Evolutionary conservation across 805 yeast genomes (phyloP), one percentile per base, ranked within the genome.

Genomic region (Kuraishia molischiana): DNA sequence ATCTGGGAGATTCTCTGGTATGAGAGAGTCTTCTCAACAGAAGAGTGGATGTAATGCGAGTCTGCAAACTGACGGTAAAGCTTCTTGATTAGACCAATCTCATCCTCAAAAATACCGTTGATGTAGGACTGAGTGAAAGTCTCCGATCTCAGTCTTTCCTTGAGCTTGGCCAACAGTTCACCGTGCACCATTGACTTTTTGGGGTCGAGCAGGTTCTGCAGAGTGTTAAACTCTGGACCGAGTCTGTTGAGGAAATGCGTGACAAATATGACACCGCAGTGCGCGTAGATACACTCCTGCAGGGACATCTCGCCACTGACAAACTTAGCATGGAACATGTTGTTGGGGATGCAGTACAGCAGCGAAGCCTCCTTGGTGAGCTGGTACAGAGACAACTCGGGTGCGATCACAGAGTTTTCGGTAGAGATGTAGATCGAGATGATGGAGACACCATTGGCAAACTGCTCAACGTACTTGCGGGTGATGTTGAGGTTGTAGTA

Each of bases 241-340:
- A 90, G 71, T 55, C 97, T 74, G 67, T 92, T 92, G 59, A 90
- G 72, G 65, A 90, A 92, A 62, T 92, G 97, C 26, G 95, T 81
- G 36, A 86, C 95, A 56, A 92, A 90, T 43, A 86, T 84, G 33
- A 84, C 81, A 50, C 90, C 95, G 59, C 87, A 82, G 59, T 90
- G 97, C 33, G 97, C 94, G 57, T 92, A 92, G 41, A 87, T 80
- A 34, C 89, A 77, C 63, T 92, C 98, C 63, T 90, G 97, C 49
- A 94, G 77, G 1, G 97, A 87, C 59, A 90, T 72, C 47, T 77
- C 78, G 38, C 90, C 82, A 36, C 67, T 58, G 44, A 81, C 77
- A 54, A 89, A 89, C 40, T 78, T 69, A 38, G 72, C 70, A 48
- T 78, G 79, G 68, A 89, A 90, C 49, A 76, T 69, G 53, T 86